These are phyloP conservation scores for Elongisporangium prolatum DNA, from an alignment of 352 stramenopile species.

Conservation along the genomic window DNA sequence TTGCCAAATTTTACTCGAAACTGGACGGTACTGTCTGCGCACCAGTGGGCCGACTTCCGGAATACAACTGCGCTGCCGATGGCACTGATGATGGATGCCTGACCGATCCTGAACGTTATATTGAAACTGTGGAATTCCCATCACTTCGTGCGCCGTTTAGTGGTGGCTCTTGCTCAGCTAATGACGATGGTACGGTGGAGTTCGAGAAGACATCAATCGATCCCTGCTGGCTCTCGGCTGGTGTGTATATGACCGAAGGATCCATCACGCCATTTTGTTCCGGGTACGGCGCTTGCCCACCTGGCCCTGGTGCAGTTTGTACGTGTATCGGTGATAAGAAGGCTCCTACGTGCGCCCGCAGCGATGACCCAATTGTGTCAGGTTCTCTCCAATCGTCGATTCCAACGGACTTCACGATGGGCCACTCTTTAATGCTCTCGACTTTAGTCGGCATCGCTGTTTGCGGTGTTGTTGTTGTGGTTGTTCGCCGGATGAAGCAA, in stretches of 20 bases:
- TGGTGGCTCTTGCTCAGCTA: constrained; percentile 11
- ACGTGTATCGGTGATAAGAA: constrained; percentile 36
- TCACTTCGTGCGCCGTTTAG: constrained; percentile 21
- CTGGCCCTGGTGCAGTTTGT: constrained; percentile 61
- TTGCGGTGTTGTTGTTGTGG: not conserved
- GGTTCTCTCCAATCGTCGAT: not conserved
- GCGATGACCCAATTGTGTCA: constrained; percentile 23
- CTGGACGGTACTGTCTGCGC: constrained; percentile 29
- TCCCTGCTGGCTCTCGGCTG: constrained; percentile 71
- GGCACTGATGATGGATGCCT: constrained; percentile 46
- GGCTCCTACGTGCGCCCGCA: constrained; percentile 34
- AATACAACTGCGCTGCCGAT: constrained; percentile 49
- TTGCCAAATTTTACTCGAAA: constrained; percentile 31
- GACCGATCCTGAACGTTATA: constrained; percentile 28
- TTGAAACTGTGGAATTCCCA: constrained; percentile 36
- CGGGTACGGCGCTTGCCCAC: constrained; percentile 57
- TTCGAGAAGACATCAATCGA: constrained; percentile 53
- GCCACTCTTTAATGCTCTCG: not conserved
- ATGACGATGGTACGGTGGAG: constrained; percentile 1
- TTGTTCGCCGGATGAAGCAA: not conserved
- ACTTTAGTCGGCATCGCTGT: not conserved
- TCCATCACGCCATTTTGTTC: constrained; percentile 70
- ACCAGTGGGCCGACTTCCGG: constrained; percentile 29
- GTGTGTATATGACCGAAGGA: constrained; percentile 38
- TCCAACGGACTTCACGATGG: not conserved